Evolutionary conservation across 495 filamentous ascomycete genomes (phyloP).

Genomic region (Penicillium soppii): DNA sequence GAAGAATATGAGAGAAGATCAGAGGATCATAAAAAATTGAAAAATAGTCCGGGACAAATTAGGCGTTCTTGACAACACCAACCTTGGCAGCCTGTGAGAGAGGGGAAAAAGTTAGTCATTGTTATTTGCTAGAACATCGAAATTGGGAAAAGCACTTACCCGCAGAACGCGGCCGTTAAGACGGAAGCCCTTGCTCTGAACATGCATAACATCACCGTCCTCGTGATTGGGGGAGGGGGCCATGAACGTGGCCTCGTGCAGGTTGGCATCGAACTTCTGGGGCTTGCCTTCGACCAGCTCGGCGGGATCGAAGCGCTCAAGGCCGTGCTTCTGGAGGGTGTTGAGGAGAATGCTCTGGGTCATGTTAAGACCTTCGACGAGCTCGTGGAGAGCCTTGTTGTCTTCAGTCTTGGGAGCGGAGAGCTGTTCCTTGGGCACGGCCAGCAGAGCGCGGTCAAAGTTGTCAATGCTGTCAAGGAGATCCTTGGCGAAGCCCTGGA

Average conservation of each 20-base stretch:
- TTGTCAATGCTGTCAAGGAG: constrained; percentile 94
- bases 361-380: constrained; percentile 91
- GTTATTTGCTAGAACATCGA: neutral
- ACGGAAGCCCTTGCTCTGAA: constrained; percentile 91
- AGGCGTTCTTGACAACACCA: constrained; percentile 77
- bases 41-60: constrained; percentile 24
- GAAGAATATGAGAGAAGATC: neutral
- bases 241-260: constrained; percentile 96
- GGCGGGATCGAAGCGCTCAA: constrained; percentile 81
- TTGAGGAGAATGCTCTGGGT: constrained; percentile 84
- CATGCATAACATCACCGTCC: constrained; percentile 85
- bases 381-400: constrained; percentile 68
- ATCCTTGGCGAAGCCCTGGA: constrained; percentile 91
- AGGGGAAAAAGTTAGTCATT: constrained; percentile 15
- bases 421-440: constrained; percentile 74
- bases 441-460: constrained; percentile 84
- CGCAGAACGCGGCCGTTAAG: constrained; percentile 87
- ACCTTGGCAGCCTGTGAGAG: constrained; percentile 76
- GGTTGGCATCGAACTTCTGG: constrained; percentile 86
- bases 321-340: constrained; percentile 89
- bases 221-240: constrained; percentile 79
- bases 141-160: constrained; percentile 41
- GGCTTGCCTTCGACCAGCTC: constrained; percentile 54
- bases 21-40: constrained; percentile 2
- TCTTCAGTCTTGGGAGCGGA: constrained; percentile 38